These are phyloP conservation scores for Vaccinium darrowii DNA, from an alignment of 148 eudicot genomes.

Conservation along the genomic window DNA sequence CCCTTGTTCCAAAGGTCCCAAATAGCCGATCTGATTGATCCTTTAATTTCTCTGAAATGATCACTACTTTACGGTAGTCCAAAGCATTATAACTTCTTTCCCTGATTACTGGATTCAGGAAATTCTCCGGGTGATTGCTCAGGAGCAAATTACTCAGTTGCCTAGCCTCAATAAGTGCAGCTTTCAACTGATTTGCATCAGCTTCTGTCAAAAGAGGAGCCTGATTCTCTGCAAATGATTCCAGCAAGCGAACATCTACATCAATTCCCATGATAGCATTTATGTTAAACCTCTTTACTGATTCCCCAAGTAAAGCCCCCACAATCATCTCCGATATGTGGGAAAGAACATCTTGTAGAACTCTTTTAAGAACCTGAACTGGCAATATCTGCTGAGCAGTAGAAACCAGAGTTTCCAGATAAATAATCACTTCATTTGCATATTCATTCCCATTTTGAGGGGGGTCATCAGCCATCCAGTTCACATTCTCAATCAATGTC, in stretches of 20 bases:
- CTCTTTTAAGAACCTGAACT: constrained; percentile 72
- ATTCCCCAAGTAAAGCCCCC: constrained; percentile 68
- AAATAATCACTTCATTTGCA: constrained; percentile 91
- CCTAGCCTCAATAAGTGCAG: constrained; percentile 71
- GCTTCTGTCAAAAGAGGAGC: constrained; percentile 61
- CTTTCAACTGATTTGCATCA: constrained; percentile 65
- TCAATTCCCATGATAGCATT: constrained; percentile 84
- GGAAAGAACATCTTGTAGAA: constrained; percentile 69
- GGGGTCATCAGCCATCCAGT: constrained; percentile 91
- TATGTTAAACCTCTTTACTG: constrained; percentile 75
- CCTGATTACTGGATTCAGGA: constrained; percentile 86
- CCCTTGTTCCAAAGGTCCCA: constrained; percentile 74
- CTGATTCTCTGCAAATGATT: constrained; percentile 82
- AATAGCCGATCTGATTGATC: constrained; percentile 85
- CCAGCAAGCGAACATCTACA: constrained; percentile 67
- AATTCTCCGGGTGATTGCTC: constrained; percentile 89
- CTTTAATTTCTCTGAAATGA: constrained; percentile 78
- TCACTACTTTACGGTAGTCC: constrained; percentile 83
- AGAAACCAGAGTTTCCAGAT: constrained; percentile 81
- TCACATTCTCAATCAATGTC: constrained; percentile 80
- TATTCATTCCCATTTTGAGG: constrained; percentile 81
- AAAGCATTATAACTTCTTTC: constrained; percentile 82
- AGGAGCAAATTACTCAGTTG: constrained; percentile 81
- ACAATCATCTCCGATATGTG: constrained; percentile 88
- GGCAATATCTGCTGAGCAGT: constrained; percentile 97